These are phyloP conservation scores for Exophiala sp. DNA, from an alignment of 2,329 filamentous ascomycete genomes.

Conservation along the genomic window DNA sequence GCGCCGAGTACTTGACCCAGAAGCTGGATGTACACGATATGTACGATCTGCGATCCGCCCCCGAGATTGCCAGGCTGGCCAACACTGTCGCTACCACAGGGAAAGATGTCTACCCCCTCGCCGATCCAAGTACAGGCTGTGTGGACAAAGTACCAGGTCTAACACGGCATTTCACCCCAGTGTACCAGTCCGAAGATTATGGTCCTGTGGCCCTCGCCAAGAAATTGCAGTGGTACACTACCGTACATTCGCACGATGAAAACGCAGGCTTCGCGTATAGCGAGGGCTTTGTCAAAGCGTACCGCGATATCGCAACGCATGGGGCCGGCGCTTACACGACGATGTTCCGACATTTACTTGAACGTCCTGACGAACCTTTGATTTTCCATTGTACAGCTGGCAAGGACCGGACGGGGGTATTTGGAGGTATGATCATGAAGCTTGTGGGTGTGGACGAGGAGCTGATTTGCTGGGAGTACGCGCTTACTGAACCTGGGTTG, in stretches of 20 bases:
- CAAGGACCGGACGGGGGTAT: conserved; percentile 72
- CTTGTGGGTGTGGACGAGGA: conserved; percentile 61
- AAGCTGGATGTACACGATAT: conserved; percentile 60
- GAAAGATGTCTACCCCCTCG: conserved; percentile 25
- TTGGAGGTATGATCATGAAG: conserved; percentile 63
- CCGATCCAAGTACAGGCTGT: conserved; percentile 15
- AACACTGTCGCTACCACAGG: conserved; percentile 32
- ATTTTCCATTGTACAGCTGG: conserved; percentile 73
- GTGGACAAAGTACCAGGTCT: conserved; percentile 39
- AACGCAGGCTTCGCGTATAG: conserved; percentile 19
- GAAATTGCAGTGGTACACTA: conserved; percentile 57
- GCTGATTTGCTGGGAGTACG: conserved; percentile 64
- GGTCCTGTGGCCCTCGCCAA: conserved; percentile 59
- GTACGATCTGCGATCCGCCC: conserved; percentile 64
- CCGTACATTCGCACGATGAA: conserved; percentile 53
- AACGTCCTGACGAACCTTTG: conserved; percentile 30
- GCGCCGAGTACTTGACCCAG: conserved; percentile 49
- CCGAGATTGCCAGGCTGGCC: conserved; percentile 32
- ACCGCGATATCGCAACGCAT: conserved; percentile 64
- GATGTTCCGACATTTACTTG: conserved; percentile 59
- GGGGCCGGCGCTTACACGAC: conserved; percentile 50
- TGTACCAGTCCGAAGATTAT: conserved; percentile 63
- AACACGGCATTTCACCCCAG: conserved; percentile 58
- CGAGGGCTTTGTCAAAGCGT: conserved; percentile 63
- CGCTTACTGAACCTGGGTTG: conserved; percentile 62